These are phyloP conservation scores for Globisporangium rhizosaccharum DNA, from an alignment of 352 stramenopile species.

Conservation along the genomic window DNA sequence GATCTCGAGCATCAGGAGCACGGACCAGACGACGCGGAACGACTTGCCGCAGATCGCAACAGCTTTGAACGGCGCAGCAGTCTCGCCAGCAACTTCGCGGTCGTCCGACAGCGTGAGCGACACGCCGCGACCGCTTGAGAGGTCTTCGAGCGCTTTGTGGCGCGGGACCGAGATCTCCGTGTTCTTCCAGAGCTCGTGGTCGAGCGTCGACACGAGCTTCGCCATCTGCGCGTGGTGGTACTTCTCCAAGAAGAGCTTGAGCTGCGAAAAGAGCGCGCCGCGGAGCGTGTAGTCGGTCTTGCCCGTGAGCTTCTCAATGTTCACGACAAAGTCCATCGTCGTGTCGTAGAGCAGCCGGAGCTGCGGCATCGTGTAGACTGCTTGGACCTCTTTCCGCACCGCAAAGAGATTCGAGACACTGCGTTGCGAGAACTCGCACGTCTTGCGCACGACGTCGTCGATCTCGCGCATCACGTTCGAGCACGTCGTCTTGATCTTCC, in stretches of 20 bases:
- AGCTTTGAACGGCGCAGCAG: constrained; percentile 61
- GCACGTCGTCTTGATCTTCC: constrained; percentile 72
- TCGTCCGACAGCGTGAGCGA: constrained; percentile 68
- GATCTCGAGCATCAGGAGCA: constrained; percentile 94
- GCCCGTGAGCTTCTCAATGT: constrained; percentile 87
- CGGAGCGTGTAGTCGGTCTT: constrained; percentile 92
- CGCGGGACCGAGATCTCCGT: constrained; percentile 87
- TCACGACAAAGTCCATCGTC: constrained; percentile 90
- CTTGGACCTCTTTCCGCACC: constrained; percentile 84
- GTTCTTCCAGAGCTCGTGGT: constrained; percentile 95
- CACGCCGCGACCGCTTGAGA: constrained; percentile 89
- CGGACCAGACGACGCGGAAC: constrained; percentile 95
- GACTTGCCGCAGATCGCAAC: constrained; percentile 89
- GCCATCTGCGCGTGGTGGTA: constrained; percentile 91
- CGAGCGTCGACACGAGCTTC: constrained; percentile 91
- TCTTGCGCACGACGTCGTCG: constrained; percentile 81
- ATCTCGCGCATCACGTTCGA: constrained; percentile 77
- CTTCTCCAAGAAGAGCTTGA: constrained; percentile 94
- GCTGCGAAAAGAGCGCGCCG: constrained; percentile 90
- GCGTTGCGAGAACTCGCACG: constrained; percentile 81
- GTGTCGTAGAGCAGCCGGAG: constrained; percentile 93
- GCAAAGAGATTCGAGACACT: constrained; percentile 85
- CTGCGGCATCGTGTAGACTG: constrained; percentile 88
- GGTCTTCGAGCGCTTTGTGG: constrained; percentile 87
- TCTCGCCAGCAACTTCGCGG: constrained; percentile 56